Base-by-base conservation (phyloP, 768 basidiomycete genomes). In the Mrakia hoshinonis region DNA sequence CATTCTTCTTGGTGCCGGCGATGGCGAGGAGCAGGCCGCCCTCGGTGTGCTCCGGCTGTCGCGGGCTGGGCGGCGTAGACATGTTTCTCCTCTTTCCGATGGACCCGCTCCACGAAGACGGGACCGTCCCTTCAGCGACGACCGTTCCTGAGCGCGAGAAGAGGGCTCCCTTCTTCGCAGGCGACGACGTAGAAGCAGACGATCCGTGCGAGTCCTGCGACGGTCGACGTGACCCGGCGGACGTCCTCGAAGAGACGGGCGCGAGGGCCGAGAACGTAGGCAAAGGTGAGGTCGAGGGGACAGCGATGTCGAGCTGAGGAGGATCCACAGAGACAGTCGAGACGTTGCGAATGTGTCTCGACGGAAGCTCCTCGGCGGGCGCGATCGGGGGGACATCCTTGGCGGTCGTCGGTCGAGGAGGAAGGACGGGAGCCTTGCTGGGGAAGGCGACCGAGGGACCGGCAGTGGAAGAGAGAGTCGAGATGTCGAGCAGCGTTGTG, bases 401-500 rank as follows among this genome's bases (percentile, higher is more conserved):
- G 55, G 1, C 5, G 5, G 15, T 43, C 24, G 29, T 18, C 20
- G 22, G 43, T 36, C 31, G 39, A 52, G 51, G 46, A 24, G 51
- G 64, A 39, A 36, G 61, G 26, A 34, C 52, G 34, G 34, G 29
- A 38, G 36, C 64, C 26, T 24, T 52, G 65, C 7, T 22, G 60
- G 31, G 55, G n/a, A 22, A 54, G 65, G 15, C 39, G 58, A 4
- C 34, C 20, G 29, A 51, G 26, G 1, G 58, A 52, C 3, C 4
- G 7, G 24, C n/a, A 36, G 22, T 36, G 38, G 1, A 51, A 10
- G 20, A 43, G 26, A 36, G 62, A 52, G 31, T 4, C 13, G 70
- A 26, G 52, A 39, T 46, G 26, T 66, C 62, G 43, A 72, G 55
- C 12, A 72, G 58, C 11, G 26, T 34, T 5, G 65, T 22, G 63